Evolutionary conservation across 768 basidiomycete species (phyloP).

Genomic region (Boletus insuetus): DNA sequence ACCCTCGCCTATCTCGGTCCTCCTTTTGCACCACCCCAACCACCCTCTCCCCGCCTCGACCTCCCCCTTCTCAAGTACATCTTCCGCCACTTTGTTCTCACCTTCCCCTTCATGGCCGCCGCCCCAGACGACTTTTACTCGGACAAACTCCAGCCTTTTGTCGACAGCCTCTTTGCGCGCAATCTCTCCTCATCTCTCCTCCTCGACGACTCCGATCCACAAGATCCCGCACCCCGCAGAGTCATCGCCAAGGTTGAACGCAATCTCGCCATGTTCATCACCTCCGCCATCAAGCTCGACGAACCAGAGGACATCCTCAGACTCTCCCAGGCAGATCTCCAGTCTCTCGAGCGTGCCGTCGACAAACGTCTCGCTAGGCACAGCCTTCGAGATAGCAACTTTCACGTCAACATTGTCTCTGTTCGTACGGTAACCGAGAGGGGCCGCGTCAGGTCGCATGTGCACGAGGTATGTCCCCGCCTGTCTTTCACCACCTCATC

Average conservation of each 20-base stretch:
- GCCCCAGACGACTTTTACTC: conserved; percentile 93
- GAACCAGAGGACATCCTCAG: conserved; percentile 90
- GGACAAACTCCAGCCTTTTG: conserved; percentile 92
- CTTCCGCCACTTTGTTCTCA: conserved; percentile 89
- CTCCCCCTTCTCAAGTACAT: conserved; percentile 87
- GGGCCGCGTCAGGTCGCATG: conserved; percentile 79
- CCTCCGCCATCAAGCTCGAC: conserved; percentile 75
- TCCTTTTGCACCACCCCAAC: conserved; percentile 76
- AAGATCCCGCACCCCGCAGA: conserved; percentile 61
- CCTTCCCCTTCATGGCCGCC: conserved; percentile 90
- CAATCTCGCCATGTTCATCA: conserved; percentile 78
- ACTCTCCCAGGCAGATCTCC: conserved; percentile 80
- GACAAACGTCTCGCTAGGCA: conserved; percentile 56
- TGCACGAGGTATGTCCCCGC: conserved; percentile 68
- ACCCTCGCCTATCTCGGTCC: conserved; percentile 85
- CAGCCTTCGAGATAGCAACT: conserved; percentile 49
- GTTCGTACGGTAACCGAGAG: conserved; percentile 82
- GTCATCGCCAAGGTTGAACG: conserved; percentile 79
- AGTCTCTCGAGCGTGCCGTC: conserved; percentile 71
- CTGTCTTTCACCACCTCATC: not conserved
- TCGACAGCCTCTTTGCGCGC: conserved; percentile 75
- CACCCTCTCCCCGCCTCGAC: conserved; percentile 56
- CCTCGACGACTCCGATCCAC: conserved; percentile 58
- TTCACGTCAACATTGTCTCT: conserved; percentile 90
- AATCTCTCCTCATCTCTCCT: conserved; percentile 54